A percentile compares a stretch with the other conserved stretches of the same genome.
These are phyloP conservation scores for Sedum album DNA, from an alignment of 164 flowering plant species.

Conservation along the genomic window DNA sequence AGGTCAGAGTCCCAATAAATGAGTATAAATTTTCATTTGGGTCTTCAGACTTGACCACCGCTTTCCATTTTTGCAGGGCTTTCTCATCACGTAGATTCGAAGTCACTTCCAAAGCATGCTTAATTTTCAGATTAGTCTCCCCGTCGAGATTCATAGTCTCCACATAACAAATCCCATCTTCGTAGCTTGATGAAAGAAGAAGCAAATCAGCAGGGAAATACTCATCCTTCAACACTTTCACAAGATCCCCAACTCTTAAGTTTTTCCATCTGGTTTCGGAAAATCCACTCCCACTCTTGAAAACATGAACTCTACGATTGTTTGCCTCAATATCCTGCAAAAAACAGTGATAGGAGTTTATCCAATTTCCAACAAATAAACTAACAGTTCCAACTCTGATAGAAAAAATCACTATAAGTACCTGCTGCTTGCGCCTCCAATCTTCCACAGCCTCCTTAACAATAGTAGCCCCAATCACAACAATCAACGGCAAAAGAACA, in stretches of 20 bases:
- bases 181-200: constrained; percentile 71
- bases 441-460: constrained; percentile 82
- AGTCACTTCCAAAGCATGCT: constrained; percentile 59
- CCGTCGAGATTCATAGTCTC: constrained; percentile 93
- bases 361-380: background rate
- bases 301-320: constrained; percentile 49
- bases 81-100: constrained; percentile 34
- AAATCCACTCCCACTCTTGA: constrained; percentile 25
- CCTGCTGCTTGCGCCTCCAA: constrained; percentile 75
- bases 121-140: constrained; percentile 76
- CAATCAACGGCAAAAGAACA: constrained; percentile 43
- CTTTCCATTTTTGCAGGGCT: constrained; percentile 41
- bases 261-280: constrained; percentile 51
- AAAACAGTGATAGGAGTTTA: background rate
- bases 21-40: constrained; percentile 81
- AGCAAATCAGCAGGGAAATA: constrained; percentile 82
- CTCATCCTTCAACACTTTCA: constrained; percentile 61
- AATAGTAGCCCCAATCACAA: constrained; percentile 81
- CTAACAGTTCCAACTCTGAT: background rate
- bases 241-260: constrained; percentile 66
- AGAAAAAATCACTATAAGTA: constrained; percentile 8
- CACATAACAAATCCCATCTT: constrained; percentile 75
- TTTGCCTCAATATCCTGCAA: constrained; percentile 74
- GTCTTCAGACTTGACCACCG: constrained; percentile 74
- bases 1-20: constrained; percentile 57